A percentile compares a stretch with the other conserved stretches of the same genome.
These are phyloP conservation scores for Canavalia gladiata DNA, from an alignment of 306 rosid species.

Conservation along the genomic window DNA sequence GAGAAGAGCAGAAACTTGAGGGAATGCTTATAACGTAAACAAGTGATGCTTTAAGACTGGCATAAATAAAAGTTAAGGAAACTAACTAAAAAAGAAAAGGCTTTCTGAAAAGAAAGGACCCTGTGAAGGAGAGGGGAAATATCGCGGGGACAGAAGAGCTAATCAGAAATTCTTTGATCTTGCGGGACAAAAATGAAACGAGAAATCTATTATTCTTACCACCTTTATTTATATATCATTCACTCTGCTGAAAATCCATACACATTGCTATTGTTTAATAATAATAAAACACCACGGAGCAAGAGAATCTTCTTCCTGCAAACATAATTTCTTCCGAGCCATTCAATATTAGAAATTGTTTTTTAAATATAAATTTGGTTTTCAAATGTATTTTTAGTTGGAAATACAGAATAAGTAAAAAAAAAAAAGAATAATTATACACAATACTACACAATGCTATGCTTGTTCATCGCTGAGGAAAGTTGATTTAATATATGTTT, in stretches of 20 bases:
- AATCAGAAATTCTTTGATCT: not conserved
- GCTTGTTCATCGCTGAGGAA: too few species aligned
- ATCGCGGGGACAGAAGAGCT: not conserved
- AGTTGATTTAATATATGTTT: too few species aligned
- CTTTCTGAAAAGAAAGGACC: not conserved
- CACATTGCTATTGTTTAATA: not conserved
- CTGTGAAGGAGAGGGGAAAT: not conserved
- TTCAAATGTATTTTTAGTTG: too few species aligned
- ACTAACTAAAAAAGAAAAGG: not conserved
- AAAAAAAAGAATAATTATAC: too few species aligned
- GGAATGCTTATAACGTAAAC: conserved; percentile 40
- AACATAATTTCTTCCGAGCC: not conserved
- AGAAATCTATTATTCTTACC: not conserved
- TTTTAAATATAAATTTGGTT: too few species aligned
- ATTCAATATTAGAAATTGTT: too few species aligned
- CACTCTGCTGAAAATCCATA: not conserved
- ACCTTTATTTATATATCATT: not conserved
- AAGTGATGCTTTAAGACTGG: conserved; percentile 32
- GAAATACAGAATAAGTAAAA: too few species aligned
- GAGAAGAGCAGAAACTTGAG: conserved; percentile 19
- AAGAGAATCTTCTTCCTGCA: not conserved
- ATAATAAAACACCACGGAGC: too few species aligned
- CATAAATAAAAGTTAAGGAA: conserved; percentile 19
- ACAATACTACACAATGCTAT: too few species aligned
- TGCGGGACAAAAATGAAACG: too few species aligned